Evolutionary conservation across 2,329 filamentous ascomycete species (phyloP), one percentile per base, ranked within the genome.

Genomic region (Sclerotinia minor): DNA sequence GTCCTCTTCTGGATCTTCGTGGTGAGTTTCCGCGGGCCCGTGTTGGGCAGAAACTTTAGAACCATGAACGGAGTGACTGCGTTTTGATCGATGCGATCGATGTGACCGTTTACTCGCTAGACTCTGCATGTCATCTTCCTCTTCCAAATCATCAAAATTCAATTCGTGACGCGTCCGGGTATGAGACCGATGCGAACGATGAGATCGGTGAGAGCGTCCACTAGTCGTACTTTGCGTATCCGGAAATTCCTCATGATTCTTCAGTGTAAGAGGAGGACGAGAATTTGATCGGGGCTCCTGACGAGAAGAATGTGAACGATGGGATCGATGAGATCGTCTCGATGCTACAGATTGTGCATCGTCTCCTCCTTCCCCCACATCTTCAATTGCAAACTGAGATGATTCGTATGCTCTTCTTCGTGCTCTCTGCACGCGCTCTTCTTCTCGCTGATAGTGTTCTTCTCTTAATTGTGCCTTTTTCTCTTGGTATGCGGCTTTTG

Each of bases 401-500:
- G 81, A 80, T 70, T 84, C 65, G 15, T 73, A 53, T 4, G 76
- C 68, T 35, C 82, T 82, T 61, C 54, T 38, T 6, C 60, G 64
- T 45, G 55, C 54, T 89, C 71, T 89, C 85, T 66, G 89, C 83
- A 72, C 84, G 81, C 72, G 81, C 84, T 88, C 85, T 63, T 84
- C 82, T 52, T 82, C 76, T 70, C 84, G 83, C 50, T 82, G 82
- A 75, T 89, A 88, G 74, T 88, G 85, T 72, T 92, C 87, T 26
- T 89, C 87, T 77, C 88, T 88, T 74, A 97, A 85, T 73, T 93
- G 88, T 8, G 92, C 90, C 79, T 96, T 97, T 76, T 92, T 92
- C 76, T 96, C 92, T 68, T 89, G 85, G 80, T 98, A 98, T 68
- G 92, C 91, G 65, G 89, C 87, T 77, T 92, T 92, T 71, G 94